These are phyloP conservation scores for Musa schizocarpa DNA, from an alignment of 176 grass and related monocot species.

Conservation along the genomic window DNA sequence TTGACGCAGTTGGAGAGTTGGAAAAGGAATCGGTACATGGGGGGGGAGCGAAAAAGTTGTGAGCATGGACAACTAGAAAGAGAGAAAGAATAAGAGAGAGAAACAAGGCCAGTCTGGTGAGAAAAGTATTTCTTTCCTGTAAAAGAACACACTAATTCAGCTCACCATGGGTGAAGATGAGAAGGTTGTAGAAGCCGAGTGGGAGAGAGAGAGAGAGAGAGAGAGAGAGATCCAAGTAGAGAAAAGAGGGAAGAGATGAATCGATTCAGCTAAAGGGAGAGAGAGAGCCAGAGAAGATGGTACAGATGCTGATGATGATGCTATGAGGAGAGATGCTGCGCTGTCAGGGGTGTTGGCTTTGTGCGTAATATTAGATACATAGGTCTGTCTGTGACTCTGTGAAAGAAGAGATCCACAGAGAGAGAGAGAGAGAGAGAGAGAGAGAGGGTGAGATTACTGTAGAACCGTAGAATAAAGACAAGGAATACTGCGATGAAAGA, in stretches of 20 bases:
- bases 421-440: too few species aligned
- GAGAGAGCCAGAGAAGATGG: background rate
- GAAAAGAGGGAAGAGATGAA: background rate
- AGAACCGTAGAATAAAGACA: too few species aligned
- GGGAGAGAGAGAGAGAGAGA: too few species aligned
- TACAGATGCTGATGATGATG: background rate
- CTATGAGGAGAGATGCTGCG: background rate
- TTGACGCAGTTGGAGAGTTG: constrained; percentile 13
- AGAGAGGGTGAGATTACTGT: too few species aligned
- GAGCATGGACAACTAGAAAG: constrained; percentile 68
- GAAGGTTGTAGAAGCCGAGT: background rate
- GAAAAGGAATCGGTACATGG: constrained; percentile 27
- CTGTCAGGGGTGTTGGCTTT: too few species aligned
- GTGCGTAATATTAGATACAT: too few species aligned
- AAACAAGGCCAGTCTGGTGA: background rate
- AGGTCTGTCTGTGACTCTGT: too few species aligned
- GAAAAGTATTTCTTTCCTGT: background rate
- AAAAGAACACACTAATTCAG: background rate
- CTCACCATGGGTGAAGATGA: background rate
- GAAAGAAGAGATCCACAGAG: too few species aligned
- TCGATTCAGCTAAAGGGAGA: background rate
- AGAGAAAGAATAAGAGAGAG: constrained; percentile 7
- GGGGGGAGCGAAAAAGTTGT: background rate
- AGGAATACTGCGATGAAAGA: too few species aligned
- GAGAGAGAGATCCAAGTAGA: too few species aligned